A percentile compares a stretch with the other conserved stretches of the same genome.
Evolutionary conservation across 2,329 filamentous ascomycete species (phyloP).

Genomic region (Aplosporella prunicola): DNA sequence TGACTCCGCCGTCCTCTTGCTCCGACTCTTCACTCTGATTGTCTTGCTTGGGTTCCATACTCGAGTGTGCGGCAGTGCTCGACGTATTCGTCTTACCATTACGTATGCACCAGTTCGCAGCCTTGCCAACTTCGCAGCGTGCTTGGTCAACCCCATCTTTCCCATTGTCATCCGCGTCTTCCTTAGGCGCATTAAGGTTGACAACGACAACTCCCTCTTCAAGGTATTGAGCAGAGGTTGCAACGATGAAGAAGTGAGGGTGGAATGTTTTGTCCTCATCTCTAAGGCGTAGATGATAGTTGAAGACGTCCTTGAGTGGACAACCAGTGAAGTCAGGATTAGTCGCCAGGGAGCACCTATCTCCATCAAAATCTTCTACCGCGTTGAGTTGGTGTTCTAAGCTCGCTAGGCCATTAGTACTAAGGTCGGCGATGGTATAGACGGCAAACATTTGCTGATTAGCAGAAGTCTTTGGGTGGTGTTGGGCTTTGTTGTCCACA

Average conservation of each 20-base stretch:
- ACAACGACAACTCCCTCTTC: neutral
- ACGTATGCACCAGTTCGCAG: neutral
- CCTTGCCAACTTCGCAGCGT: neutral
- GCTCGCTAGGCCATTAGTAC: neutral
- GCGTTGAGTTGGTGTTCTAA: neutral
- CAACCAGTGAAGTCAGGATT: neutral
- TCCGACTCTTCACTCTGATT: no score
- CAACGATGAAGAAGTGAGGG: constrained; percentile 1
- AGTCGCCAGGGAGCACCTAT: neutral
- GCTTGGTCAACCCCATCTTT: neutral
- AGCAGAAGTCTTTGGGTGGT: no score
- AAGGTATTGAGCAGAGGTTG: neutral
- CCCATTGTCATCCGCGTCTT: no score
- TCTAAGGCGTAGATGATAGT: neutral
- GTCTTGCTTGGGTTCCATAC: no score
- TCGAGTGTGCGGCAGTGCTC: no score
- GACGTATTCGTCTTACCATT: no score
- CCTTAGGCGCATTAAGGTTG: neutral
- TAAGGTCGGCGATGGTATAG: neutral
- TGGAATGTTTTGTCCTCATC: neutral
- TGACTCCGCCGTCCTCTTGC: no score
- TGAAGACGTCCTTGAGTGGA: neutral
- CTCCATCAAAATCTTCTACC: neutral
- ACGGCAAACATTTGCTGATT: neutral
- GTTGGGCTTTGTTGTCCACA: no score